Evolutionary conservation across 371 early-diverging fungal genomes (phyloP).

Genomic region (Phascolomyces articulosus): DNA sequence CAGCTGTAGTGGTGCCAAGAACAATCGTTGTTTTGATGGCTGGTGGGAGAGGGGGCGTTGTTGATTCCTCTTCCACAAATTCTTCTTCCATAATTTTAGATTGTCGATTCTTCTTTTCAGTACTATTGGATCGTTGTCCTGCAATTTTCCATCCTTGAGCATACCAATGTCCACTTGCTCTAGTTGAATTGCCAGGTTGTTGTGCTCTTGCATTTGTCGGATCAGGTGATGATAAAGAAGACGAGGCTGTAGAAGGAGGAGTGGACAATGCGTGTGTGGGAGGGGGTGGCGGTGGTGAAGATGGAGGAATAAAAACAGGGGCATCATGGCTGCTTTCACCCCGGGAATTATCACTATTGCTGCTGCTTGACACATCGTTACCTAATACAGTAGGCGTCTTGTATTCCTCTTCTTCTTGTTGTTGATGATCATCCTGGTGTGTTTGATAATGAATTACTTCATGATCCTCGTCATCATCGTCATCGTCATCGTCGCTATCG

Average conservation of each 20-base stretch:
- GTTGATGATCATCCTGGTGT: background rate
- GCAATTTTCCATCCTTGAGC: conserved; percentile 11
- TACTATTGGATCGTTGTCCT: background rate
- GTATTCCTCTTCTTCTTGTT: background rate
- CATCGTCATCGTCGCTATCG: background rate
- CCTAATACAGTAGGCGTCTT: background rate
- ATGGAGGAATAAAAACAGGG: background rate
- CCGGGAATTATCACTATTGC: background rate
- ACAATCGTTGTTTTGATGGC: background rate
- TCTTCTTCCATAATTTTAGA: conserved; percentile 9
- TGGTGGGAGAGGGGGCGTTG: background rate
- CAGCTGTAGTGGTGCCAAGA: background rate
- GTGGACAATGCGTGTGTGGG: conserved; percentile 7
- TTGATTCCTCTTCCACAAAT: background rate
- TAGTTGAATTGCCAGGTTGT: background rate
- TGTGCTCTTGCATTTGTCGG: background rate
- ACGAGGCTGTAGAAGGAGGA: conserved; percentile 10
- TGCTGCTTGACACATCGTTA: background rate
- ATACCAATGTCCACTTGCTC: background rate
- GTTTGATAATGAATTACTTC: conserved; percentile 9
- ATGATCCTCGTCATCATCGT: conserved; percentile 3
- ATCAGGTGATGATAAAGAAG: conserved; percentile 1
- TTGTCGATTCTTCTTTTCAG: conserved; percentile 1
- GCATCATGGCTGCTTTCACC: background rate
- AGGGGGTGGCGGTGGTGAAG: conserved; percentile 7